phyloP scores from a whole-genome alignment of 345 rosid genomes.

The Passiflora organensis region DNA sequence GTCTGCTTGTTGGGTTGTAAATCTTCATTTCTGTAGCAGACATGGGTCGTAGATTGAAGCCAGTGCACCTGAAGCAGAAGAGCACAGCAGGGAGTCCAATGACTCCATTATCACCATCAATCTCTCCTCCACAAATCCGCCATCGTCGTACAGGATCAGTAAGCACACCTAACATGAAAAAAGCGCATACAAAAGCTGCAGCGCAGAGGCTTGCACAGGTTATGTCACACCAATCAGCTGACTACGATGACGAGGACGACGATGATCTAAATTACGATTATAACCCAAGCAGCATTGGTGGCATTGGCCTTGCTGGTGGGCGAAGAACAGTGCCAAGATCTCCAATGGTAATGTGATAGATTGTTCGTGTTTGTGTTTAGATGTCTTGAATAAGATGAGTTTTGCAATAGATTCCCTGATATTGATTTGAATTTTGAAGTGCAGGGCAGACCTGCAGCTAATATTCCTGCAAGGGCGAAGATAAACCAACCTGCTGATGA shows the following conservation, averaged over 20 bases:
- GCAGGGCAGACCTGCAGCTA: slow-evolving; percentile 38
- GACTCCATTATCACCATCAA: slow-evolving; percentile 41
- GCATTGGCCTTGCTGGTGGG: slow-evolving; percentile 56
- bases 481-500: slow-evolving; percentile 29
- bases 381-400: no score
- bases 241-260: slow-evolving; percentile 36
- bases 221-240: slow-evolving; percentile 49
- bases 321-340: slow-evolving; percentile 47
- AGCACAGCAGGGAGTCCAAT: slow-evolving; percentile 33
- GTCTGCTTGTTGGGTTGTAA: no score
- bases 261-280: slow-evolving; percentile 44
- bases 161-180: slow-evolving; percentile 37
- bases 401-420: no score
- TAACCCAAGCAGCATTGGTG: slow-evolving; percentile 27
- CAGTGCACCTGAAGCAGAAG: slow-evolving; percentile 39
- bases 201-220: slow-evolving; percentile 82
- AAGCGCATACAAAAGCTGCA: slow-evolving; percentile 88
- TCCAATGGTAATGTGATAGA: slow-evolving; percentile 40
- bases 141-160: slow-evolving; percentile 66
- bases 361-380: not conserved
- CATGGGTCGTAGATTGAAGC: slow-evolving; percentile 55
- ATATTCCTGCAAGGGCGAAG: slow-evolving; percentile 27
- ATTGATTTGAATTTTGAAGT: not conserved
- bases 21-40: slow-evolving; percentile 1
- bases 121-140: slow-evolving; percentile 37